phyloP scores from a whole-genome alignment of 139 green algal species.

The Nannochloris sp. region DNA sequence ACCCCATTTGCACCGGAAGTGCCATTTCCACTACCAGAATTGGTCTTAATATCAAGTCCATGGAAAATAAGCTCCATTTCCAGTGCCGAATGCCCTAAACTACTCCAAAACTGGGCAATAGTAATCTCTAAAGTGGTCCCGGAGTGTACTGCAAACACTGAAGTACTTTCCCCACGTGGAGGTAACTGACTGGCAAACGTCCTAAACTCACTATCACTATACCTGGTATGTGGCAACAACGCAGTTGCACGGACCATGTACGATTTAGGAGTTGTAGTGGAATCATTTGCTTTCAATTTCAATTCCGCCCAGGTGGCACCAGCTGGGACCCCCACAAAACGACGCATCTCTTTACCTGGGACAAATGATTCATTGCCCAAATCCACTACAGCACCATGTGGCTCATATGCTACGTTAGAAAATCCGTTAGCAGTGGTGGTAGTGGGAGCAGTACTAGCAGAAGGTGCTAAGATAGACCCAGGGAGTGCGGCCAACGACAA shows the following conservation, averaged over 20 bases:
- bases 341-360: slow-evolving; percentile 42
- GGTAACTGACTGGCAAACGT: slow-evolving; percentile 23
- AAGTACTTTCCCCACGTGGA: neutral
- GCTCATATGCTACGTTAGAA: neutral
- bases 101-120: slow-evolving; percentile 74
- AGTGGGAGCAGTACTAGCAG: neutral
- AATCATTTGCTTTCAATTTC: slow-evolving; percentile 29
- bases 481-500: neutral
- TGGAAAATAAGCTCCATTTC: slow-evolving; percentile 68
- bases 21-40: neutral
- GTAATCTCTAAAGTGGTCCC: slow-evolving; percentile 74
- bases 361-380: slow-evolving; percentile 17
- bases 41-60: slow-evolving; percentile 32
- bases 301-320: slow-evolving; percentile 81
- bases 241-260: slow-evolving; percentile 54
- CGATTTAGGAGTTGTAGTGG: slow-evolving; percentile 27
- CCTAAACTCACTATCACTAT: slow-evolving; percentile 51
- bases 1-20: neutral
- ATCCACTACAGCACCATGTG: neutral
- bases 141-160: slow-evolving; percentile 33
- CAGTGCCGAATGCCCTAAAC: slow-evolving; percentile 25
- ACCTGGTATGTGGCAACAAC: slow-evolving; percentile 50
- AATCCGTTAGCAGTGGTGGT: neutral
- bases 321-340: slow-evolving; percentile 67
- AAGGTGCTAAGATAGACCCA: neutral